phyloP scores from a whole-genome alignment of 2,329 filamentous ascomycete genomes.

The Diaporthe amygdali region DNA sequence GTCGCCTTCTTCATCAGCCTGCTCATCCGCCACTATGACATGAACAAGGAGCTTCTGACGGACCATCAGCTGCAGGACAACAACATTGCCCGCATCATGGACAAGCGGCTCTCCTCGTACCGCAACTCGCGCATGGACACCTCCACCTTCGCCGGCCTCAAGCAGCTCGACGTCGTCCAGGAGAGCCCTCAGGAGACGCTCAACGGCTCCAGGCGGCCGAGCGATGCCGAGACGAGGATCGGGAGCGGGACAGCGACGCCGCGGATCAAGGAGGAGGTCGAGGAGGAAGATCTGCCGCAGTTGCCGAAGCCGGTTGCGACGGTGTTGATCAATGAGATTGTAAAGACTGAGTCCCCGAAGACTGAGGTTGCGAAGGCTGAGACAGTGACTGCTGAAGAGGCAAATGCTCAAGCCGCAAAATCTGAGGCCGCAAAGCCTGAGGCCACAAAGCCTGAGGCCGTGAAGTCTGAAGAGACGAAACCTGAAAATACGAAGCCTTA shows the following conservation, averaged over 20 bases:
- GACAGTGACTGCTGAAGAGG: not conserved
- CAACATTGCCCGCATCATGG: slow-evolving; percentile 18
- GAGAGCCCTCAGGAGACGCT: slow-evolving; percentile 2
- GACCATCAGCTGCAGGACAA: slow-evolving; percentile 51
- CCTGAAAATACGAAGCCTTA: not conserved
- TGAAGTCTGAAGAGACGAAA: too few relatives aligned
- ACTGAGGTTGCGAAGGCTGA: not conserved
- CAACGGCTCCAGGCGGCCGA: not conserved
- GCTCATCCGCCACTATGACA: slow-evolving; percentile 53
- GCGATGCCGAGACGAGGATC: not conserved
- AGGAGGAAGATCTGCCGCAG: not conserved
- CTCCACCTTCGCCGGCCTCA: not conserved
- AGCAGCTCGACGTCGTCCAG: not conserved
- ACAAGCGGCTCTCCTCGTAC: slow-evolving; percentile 15
- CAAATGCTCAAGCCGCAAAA: not conserved
- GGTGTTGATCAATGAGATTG: not conserved
- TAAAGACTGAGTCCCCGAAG: too few relatives aligned
- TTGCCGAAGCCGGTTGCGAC: not conserved
- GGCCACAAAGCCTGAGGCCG: too few relatives aligned
- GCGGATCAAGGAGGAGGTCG: not conserved
- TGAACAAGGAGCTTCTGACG: slow-evolving; percentile 53
- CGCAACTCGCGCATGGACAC: slow-evolving; percentile 13
- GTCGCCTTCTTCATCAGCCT: slow-evolving; percentile 56
- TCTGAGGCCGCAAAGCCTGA: not conserved
- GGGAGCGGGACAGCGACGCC: not conserved